Evolutionary conservation across 2,329 filamentous ascomycete species (phyloP), one percentile per base, ranked within the genome.

Genomic region (Fusarium bulbicola): DNA sequence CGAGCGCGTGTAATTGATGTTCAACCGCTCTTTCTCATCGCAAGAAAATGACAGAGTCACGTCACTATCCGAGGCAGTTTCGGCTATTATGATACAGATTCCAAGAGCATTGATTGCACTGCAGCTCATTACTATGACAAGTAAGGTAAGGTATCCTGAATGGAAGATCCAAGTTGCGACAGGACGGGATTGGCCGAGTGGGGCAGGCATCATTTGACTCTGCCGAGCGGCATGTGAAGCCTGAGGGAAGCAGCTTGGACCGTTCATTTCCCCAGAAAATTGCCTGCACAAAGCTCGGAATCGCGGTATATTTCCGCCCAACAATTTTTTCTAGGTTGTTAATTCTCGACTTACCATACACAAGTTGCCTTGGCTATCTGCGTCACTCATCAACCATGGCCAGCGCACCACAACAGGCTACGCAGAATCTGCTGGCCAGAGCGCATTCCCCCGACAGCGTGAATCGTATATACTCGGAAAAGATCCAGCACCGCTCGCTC

Each of bases 401-500:
- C 9, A 73, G 73, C 40, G 53, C 78, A 26, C 74, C 73, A 7
- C 82, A 84, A 59, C 78, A 83, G 49, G 79, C 89, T 15, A 91
- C 90, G 1, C 87, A 90, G 72, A 83, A 86, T 13, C 90, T 98
- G 57, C 91, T 98, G 59, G 83, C 88, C 11, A 91, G 93, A 77
- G 94, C 94, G 15, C 94, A 97, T 83, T 92, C 93, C 5, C 92
- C 94, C 32, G 88, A 92, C 73, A 91, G 89, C 64, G 90, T 91
- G 61, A 84, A 86, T 39, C 88, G 90, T 60, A 93, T 97, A 81
- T 95, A 92, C 86, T 86, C 88, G 70, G 93, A 97, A 73, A 95
- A 95, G 82, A 90, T 97, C 80, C 90, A 94, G 77, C 91, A 94
- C 79, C 94, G 94, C 52, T 92, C 94, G 1, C 90, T 98, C 63